A percentile compares a stretch with the other conserved stretches of the same genome.
phyloP scores from a whole-genome alignment of 768 basidiomycete species.

The Kwoniella sp. region DNA sequence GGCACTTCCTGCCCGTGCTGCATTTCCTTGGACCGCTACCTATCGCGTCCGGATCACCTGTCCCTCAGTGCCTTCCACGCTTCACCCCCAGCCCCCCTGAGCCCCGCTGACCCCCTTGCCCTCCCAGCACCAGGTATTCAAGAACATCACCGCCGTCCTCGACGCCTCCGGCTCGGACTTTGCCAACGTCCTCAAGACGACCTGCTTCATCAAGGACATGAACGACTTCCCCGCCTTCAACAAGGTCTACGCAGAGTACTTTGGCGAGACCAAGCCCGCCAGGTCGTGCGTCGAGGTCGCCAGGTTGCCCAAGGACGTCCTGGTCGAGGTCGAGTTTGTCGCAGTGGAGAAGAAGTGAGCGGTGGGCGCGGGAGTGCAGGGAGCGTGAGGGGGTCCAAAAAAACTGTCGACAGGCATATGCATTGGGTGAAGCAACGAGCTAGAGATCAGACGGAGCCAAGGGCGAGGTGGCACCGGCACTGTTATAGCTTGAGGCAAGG shows the following conservation, averaged over 20 bases:
- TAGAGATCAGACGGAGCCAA: too few relatives aligned
- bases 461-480: too few relatives aligned
- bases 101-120: too few relatives aligned
- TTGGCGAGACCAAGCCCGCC: constrained; percentile 87
- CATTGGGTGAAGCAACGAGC: too few relatives aligned
- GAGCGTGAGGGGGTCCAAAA: too few relatives aligned
- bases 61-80: neutral
- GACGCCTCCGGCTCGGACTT: constrained; percentile 74
- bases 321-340: constrained; percentile 76
- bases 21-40: neutral
- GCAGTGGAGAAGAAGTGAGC: constrained; percentile 37
- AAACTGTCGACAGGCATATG: too few relatives aligned
- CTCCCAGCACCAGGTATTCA: constrained; percentile 69
- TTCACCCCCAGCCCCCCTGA: neutral
- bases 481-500: too few relatives aligned
- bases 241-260: constrained; percentile 72
- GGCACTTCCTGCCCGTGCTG: neutral
- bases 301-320: constrained; percentile 80
- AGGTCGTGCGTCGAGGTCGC: constrained; percentile 80
- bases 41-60: too few relatives aligned
- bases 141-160: constrained; percentile 78
- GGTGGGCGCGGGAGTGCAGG: too few relatives aligned
- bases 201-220: constrained; percentile 91
- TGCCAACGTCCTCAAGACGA: constrained; percentile 83
- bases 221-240: constrained; percentile 82